These are phyloP conservation scores for Arthroderma sp. DNA, from an alignment of 2,329 filamentous ascomycete species.

Conservation along the genomic window DNA sequence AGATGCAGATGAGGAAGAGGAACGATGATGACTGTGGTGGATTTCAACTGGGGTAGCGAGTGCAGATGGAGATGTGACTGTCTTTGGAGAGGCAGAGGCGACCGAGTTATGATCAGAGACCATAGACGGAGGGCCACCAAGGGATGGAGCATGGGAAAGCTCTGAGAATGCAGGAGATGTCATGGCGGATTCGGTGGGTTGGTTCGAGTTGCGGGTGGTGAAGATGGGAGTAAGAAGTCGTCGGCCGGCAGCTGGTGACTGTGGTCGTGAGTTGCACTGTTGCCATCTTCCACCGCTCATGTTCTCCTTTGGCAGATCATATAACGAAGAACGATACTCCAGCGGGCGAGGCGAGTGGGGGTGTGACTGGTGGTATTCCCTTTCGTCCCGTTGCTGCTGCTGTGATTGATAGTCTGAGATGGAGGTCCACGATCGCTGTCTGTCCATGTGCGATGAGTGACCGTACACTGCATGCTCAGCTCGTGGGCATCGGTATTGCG, in stretches of 20 bases:
- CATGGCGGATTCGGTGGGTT: constrained; percentile 42
- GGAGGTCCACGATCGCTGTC: constrained; percentile 25
- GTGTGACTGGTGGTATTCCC: neutral
- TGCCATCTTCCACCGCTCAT: neutral
- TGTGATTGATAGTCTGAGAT: constrained; percentile 18
- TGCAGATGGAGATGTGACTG: constrained; percentile 31
- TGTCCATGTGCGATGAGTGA: constrained; percentile 12
- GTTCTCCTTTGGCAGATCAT: neutral
- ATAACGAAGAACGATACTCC: constrained; percentile 1
- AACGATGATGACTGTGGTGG: constrained; percentile 21
- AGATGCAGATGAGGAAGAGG: neutral
- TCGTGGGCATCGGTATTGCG: neutral
- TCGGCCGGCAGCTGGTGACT: constrained; percentile 14
- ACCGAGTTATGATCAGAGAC: constrained; percentile 57
- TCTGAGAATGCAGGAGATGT: constrained; percentile 55
- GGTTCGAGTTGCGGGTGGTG: constrained; percentile 22
- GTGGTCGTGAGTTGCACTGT: neutral
- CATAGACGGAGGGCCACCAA: constrained; percentile 52
- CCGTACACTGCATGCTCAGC: neutral
- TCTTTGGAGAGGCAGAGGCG: constrained; percentile 48
- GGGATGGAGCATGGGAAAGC: constrained; percentile 44
- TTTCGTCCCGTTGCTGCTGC: neutral
- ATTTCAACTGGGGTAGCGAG: constrained; percentile 34
- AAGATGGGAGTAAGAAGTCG: constrained; percentile 30
- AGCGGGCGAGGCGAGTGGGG: neutral